Conservation (phyloP, 2,329 filamentous ascomycete genomes). For the Alternaria sp. region DNA sequence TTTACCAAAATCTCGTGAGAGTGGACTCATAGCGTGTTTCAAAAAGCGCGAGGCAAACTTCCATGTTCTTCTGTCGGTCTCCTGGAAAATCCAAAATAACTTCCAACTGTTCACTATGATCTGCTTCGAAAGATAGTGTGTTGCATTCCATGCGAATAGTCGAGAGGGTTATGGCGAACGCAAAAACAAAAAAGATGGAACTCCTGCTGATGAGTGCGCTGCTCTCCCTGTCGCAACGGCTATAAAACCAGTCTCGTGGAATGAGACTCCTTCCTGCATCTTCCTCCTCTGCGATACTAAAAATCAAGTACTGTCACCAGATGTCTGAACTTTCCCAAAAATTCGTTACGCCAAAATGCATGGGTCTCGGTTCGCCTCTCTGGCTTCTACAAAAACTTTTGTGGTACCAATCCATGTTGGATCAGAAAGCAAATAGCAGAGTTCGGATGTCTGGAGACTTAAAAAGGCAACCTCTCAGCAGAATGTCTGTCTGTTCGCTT, state of each 20-base stretch:
- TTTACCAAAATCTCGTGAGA: background rate
- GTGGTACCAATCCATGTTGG: fast-evolving
- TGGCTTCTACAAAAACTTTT: background rate
- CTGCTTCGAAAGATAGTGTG: background rate
- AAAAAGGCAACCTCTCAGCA: background rate
- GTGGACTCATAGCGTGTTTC: background rate
- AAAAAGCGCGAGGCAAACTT: background rate
- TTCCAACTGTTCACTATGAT: background rate
- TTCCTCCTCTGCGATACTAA: background rate
- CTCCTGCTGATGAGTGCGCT: too few relatives aligned
- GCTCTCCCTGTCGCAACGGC: background rate
- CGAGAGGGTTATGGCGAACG: background rate
- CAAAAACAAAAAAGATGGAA: too few relatives aligned
- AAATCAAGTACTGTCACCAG: too few relatives aligned
- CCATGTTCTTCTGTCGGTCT: background rate
- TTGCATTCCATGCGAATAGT: background rate
- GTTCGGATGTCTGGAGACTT: background rate
- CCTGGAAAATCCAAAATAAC: background rate
- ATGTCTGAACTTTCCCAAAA: too few relatives aligned
- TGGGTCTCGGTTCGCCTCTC: background rate
- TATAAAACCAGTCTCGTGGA: background rate
- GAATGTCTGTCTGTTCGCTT: background rate
- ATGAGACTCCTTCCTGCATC: background rate
- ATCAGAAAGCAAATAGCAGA: background rate
- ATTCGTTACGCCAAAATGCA: too few relatives aligned